Evolutionary conservation across 2,329 filamentous ascomycete genomes (phyloP), one percentile per base, ranked within the genome.

Genomic region (Curvularia sp.): DNA sequence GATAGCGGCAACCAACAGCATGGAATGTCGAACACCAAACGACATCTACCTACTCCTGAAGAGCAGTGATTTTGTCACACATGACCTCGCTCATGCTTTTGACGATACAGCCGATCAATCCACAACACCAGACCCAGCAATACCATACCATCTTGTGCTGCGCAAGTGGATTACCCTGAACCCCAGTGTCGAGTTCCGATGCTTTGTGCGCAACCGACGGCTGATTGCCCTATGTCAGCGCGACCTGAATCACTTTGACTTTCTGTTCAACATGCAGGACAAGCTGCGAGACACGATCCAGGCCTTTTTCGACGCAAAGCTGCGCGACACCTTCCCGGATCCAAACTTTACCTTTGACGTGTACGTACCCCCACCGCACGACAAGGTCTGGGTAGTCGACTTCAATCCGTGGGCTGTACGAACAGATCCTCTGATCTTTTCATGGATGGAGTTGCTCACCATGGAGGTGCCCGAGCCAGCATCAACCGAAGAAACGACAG

Each of bases 21-120:
- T 97, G 80, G 92, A 96, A 77, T 99, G 95, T 78, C 88, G 88
- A 4, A 88, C 87, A 0, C 87, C 95, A 2, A 96, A 95, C 75
- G 95, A 99, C 71, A 87, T 99, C 44, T 99, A 98, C 73, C 84
- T 98, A 15, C 85, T 99, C 0, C 84, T 99, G 13, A 99, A 99
- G 80, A 93, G 90, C 71, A 97, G 93, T 26, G 93, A 93, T 70
- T 98, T 99, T 72, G 84, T 98, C 60, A 96, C 91, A 4, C 93
- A 98, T 76, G 95, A 99, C 74, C 83, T 99, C 6, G 91, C 96
- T 71, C 92, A 97, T 74, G 92, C 93, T 1, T 98, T 97, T 66
- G 92, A 96, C 64, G 93, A 89, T 66, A 90, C 85, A 63, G 74
- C 69, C 15, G 68, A 78, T 28, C 57, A 60, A 30, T 35, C 55